Conservation (phyloP, 2,329 filamentous ascomycete species). For the Diplodia seriata region DNA sequence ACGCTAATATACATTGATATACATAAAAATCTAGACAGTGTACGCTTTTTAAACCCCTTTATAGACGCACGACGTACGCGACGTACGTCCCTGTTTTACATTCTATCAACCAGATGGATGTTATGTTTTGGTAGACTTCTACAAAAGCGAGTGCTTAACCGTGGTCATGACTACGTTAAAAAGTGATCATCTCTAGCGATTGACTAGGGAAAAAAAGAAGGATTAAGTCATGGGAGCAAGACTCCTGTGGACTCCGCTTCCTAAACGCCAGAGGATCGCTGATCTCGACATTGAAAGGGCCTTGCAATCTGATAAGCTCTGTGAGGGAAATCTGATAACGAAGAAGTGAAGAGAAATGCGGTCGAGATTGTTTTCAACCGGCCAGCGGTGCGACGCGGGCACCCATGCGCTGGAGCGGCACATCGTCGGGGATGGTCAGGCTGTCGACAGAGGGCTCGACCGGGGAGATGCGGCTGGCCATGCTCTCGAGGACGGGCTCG, state of each 20-base stretch:
- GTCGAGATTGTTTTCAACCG: not conserved
- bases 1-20: not conserved
- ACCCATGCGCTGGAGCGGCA: constrained; percentile 42
- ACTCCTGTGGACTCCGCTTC: not conserved
- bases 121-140: constrained; percentile 1
- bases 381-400: constrained; percentile 40
- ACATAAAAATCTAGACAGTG: not conserved
- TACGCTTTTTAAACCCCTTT: not conserved
- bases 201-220: not conserved
- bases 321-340: not conserved
- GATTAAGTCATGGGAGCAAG: not conserved
- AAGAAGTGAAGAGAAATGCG: not conserved
- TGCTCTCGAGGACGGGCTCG: constrained; percentile 46
- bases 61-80: not conserved
- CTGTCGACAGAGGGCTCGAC: constrained; percentile 22
- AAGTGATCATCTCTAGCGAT: constrained; percentile 3
- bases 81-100: not conserved
- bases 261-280: constrained; percentile 20
- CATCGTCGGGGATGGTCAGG: constrained; percentile 38
- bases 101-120: not conserved
- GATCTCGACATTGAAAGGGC: not conserved
- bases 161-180: constrained; percentile 19
- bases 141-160: constrained; percentile 6
- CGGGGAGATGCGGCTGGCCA: constrained; percentile 40
- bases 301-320: constrained; percentile 17